Percentiles rank a stretch among this genome's conserved stretches.
phyloP scores from a whole-genome alignment of 805 yeast genomes.

The Torulaspora delbrueckii region DNA sequence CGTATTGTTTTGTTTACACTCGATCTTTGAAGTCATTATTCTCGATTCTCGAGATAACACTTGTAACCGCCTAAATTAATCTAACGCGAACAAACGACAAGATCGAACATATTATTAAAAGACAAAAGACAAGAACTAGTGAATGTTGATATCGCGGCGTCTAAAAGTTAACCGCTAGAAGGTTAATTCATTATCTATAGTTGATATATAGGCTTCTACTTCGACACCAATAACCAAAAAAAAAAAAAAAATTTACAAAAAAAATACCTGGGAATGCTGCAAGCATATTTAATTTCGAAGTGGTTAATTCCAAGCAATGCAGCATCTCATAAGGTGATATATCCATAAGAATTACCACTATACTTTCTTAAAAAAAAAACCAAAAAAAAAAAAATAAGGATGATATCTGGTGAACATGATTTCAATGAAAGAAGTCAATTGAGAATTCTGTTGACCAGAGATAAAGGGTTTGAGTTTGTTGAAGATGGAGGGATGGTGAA shows the following conservation, averaged over 20 bases:
- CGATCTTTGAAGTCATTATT: neutral
- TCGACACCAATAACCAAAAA: neutral
- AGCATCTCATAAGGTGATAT: neutral
- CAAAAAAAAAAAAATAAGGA: constrained; percentile 1
- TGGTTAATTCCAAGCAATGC: neutral
- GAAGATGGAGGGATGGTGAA: neutral
- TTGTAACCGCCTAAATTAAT: neutral
- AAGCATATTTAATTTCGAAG: no score
- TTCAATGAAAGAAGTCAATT: neutral
- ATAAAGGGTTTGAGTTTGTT: neutral
- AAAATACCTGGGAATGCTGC: neutral
- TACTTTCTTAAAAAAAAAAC: neutral
- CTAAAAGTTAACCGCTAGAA: neutral
- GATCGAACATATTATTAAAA: neutral
- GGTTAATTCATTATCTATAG: neutral
- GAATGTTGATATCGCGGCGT: neutral
- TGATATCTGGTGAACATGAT: neutral
- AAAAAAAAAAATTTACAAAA: neutral
- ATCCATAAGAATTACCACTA: neutral
- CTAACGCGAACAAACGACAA: neutral
- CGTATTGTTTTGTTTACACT: neutral
- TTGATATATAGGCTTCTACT: neutral
- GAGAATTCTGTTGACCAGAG: neutral
- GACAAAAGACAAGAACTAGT: neutral
- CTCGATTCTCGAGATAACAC: neutral